Evolutionary conservation across 2,329 filamentous ascomycete genomes (phyloP), one percentile per base, ranked within the genome.

Genomic region (Aspergillus sp.): DNA sequence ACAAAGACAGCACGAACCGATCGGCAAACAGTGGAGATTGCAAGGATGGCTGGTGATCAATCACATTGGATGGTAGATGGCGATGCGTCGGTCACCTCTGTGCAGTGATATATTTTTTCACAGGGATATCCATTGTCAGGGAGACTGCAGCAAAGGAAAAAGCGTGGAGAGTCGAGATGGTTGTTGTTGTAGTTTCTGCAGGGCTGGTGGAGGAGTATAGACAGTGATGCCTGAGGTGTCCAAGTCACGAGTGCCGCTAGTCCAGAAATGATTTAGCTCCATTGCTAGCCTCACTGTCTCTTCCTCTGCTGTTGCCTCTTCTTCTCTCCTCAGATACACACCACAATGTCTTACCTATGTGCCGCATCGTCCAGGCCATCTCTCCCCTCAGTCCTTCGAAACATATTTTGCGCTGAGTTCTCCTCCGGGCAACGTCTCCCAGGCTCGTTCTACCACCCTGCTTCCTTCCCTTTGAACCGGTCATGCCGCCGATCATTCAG

Each of bases 341-440:
- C 12, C 15, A 27, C 8, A 8, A 55, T 55, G 49, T 36, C 37
- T 11, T 33, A 29, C 7, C 36, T 41, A 29, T 56, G 47, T 29
- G 22, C 41, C 28, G 39, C 44, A 3, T 49, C 52, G n/a, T 42
- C 49, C 2, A 51, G 32, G 8, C 28, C 55, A 34, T 42, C 45
- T 16, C 35, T 57, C 8, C 42, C 55, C 8, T 41, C 34, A 4
- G 25, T 51, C 7, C 34, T 57, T 10, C 45, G 42, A 31, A 45
- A 39, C 29, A 30, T 53, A 8, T 49, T 50, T 19, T 44, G 39
- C 24, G 40, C 48, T 6, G 47, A 56, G 19, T 30, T 47, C 25
- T 34, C 39, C 22, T 29, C 33, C 20, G 35, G 42, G 11, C 15
- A 42, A 27, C 31, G 36, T 30, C 33, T 29, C 29, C 28, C 34